Conservation (phyloP, 257 asterid species). For the Galeopsis tetrahit region DNA sequence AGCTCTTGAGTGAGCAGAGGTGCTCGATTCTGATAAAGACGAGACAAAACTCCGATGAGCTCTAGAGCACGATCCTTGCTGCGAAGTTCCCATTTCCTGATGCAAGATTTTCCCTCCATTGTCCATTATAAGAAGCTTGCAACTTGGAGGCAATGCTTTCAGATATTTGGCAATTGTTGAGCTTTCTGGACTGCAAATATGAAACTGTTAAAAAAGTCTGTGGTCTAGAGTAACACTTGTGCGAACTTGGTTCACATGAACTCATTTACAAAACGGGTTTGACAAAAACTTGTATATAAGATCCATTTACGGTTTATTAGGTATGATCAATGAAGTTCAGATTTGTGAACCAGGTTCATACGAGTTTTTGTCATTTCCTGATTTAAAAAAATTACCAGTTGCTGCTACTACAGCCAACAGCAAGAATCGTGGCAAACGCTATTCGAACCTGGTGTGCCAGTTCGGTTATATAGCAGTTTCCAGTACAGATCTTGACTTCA, state of each 20-base stretch:
- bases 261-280: too few species aligned
- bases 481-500: constrained; percentile 69
- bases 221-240: not conserved
- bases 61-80: constrained; percentile 57
- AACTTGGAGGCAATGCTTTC: constrained; percentile 82
- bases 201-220: constrained; percentile 7
- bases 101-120: constrained; percentile 58
- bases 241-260: too few species aligned
- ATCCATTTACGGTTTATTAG: too few species aligned
- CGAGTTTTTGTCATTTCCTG: too few species aligned
- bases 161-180: constrained; percentile 44
- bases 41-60: constrained; percentile 44
- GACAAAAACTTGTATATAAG: too few species aligned
- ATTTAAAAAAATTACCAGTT: constrained; percentile 33
- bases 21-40: constrained; percentile 48
- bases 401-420: constrained; percentile 46
- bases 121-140: constrained; percentile 70
- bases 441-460: constrained; percentile 69
- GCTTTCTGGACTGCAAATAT: constrained; percentile 52
- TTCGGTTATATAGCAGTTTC: constrained; percentile 57
- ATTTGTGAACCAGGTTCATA: too few species aligned
- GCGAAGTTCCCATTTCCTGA: constrained; percentile 72
- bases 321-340: too few species aligned
- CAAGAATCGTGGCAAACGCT: constrained; percentile 62
- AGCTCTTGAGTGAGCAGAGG: constrained; percentile 31